Evolutionary conservation across 768 basidiomycete genomes (phyloP), one percentile per base, ranked within the genome.

Genomic region (Sutorius australiensis): DNA sequence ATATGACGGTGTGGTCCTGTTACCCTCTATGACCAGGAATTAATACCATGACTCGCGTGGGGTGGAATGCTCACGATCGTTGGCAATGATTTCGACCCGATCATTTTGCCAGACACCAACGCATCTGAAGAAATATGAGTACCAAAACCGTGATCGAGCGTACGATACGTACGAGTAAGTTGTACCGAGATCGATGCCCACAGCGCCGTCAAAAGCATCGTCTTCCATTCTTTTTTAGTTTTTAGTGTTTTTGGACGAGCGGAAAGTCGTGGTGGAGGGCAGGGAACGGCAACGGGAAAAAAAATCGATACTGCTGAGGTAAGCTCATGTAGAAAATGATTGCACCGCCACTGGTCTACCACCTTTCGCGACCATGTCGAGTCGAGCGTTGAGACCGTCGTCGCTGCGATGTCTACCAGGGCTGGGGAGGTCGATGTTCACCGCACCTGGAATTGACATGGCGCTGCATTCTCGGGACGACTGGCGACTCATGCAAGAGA

Each of bases 101-200:
- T 98, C 95, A 75, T 97, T 94, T 82, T 95, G 92, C 95, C 95
- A 98, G 68, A 98, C 94, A 79, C 93, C 95, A 64, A 98, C 95
- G 73, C 95, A 98, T 44, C 93, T 95, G 63, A 34, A 65, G 48
- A 63, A 50, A 56, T 50, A 54, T 58, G 50, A 63, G 64, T 65
- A 12, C 48, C 27, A 32, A 27, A 42, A 60, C 58, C 66, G 67
- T 57, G 46, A 53, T 55, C 30, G 24, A 60, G 40, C 31, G 32
- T 16, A 39, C 12, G 14, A 48, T 48, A 72, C 86, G 62, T 69
- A 92, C 89, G 91, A 92, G 84, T 98, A 98, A 62, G 95, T 98
- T 58, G 95, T 97, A 65, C 95, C 94, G 64, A 91, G 86, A 81
- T 94, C 94, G 72, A 95, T 95, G 74, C 95, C 95, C 76, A 98